These are phyloP conservation scores for Acacia crassicarpa DNA, from an alignment of 306 rosid species.

Conservation along the genomic window DNA sequence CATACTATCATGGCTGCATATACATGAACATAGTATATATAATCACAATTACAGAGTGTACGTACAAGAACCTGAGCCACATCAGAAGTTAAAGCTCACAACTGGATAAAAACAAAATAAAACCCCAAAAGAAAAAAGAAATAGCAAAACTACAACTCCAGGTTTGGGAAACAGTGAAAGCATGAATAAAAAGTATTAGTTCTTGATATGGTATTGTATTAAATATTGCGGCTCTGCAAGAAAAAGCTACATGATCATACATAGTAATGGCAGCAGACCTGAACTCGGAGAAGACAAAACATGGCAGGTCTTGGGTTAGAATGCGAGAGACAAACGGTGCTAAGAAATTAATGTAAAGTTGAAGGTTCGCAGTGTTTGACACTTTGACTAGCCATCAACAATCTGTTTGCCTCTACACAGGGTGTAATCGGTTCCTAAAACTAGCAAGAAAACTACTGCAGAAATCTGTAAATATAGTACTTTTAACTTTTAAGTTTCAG, in stretches of 20 bases:
- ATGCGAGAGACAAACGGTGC: not conserved
- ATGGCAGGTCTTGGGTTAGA: constrained; percentile 2
- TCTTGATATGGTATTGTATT: constrained; percentile 14
- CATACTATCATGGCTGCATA: not conserved
- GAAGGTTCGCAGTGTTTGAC: constrained; percentile 10
- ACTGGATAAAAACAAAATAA: not conserved
- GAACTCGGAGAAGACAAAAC: not conserved
- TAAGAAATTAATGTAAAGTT: constrained; percentile 24
- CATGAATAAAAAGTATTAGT: not conserved
- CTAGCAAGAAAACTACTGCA: not conserved
- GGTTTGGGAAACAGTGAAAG: not conserved
- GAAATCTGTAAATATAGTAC: not conserved
- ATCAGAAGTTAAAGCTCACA: not conserved
- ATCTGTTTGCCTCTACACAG: not conserved
- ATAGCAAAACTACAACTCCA: not conserved
- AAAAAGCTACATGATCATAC: constrained; percentile 14
- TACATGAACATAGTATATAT: not conserved
- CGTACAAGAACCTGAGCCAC: not conserved
- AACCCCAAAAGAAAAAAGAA: not conserved
- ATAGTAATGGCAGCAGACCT: not conserved
- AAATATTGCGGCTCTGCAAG: constrained; percentile 39
- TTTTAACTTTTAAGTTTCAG: constrained; percentile 5
- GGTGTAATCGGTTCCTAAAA: not conserved
- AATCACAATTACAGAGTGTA: not conserved
- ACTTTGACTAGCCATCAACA: constrained; percentile 12